Evolutionary conservation across 306 rosid genomes (phyloP).

Genomic region (Inga oerstediana): DNA sequence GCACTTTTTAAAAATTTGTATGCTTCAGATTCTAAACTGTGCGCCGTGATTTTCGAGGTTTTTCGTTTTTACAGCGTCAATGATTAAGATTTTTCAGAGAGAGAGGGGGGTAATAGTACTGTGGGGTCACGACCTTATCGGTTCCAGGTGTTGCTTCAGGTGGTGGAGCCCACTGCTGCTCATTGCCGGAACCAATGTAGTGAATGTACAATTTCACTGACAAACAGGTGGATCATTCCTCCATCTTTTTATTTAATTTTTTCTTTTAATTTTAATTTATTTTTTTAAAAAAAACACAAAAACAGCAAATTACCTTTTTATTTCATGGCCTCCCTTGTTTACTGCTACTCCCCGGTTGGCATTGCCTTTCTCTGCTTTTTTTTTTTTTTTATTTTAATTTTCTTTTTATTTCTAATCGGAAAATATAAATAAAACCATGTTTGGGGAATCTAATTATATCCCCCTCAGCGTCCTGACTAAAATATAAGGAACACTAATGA

Average conservation of each 20-base stretch:
- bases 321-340: slow-evolving; percentile 10
- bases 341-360: slow-evolving; percentile 20
- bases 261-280: not conserved
- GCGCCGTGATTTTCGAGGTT: slow-evolving; percentile 54
- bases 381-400: not conserved
- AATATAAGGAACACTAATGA: slow-evolving; percentile 7
- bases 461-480: slow-evolving; percentile 10
- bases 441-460: slow-evolving; percentile 25
- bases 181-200: slow-evolving; percentile 65
- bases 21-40: slow-evolving; percentile 38
- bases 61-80: slow-evolving; percentile 72
- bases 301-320: not conserved
- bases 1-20: not conserved
- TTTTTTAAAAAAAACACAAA: not conserved
- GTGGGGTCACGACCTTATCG: slow-evolving; percentile 82
- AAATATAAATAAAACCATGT: not conserved
- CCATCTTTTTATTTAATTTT: slow-evolving; percentile 13
- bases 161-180: slow-evolving; percentile 70
- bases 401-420: not conserved
- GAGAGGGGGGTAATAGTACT: slow-evolving; percentile 40
- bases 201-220: slow-evolving; percentile 76
- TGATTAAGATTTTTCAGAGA: slow-evolving; percentile 57
- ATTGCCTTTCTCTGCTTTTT: not conserved
- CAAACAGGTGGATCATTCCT: slow-evolving; percentile 99
- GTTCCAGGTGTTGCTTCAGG: slow-evolving; percentile 95